Conservation (phyloP, 1,284 basidiomycete genomes). For the Naganishia cerealis region DNA sequence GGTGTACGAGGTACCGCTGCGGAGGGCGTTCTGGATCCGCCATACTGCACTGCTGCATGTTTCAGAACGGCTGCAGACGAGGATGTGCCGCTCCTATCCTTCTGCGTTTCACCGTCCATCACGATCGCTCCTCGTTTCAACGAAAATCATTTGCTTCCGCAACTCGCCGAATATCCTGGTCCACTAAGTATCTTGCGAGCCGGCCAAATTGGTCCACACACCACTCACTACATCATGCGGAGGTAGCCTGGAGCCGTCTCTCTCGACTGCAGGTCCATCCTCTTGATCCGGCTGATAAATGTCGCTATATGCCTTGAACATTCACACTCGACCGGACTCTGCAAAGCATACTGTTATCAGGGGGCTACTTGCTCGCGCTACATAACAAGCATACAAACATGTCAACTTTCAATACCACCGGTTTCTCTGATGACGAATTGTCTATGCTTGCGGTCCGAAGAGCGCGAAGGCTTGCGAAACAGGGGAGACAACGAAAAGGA, state of each 20-base stretch:
- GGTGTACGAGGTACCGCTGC: slow-evolving; percentile 30
- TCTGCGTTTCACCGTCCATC: too few species aligned
- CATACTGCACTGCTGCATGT: neutral
- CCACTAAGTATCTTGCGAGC: neutral
- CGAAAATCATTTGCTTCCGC: slow-evolving; percentile 1
- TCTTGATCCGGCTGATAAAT: neutral
- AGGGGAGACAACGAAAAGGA: neutral
- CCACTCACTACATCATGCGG: neutral
- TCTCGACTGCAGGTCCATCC: neutral
- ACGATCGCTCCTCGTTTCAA: neutral
- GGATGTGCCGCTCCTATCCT: too few species aligned
- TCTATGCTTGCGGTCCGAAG: slow-evolving; percentile 27
- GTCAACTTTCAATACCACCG: slow-evolving; percentile 18
- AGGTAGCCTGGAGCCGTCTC: neutral
- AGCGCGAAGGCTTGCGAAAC: slow-evolving; percentile 14
- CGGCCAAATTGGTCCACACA: neutral
- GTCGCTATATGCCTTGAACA: neutral
- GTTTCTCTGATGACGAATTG: slow-evolving; percentile 27
- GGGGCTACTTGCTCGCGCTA: too few species aligned
- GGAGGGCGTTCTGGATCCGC: neutral
- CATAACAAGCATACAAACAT: neutral
- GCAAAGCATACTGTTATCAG: neutral
- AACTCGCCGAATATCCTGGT: neutral
- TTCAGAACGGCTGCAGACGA: too few species aligned
- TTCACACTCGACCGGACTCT: neutral